Evolutionary conservation across 495 filamentous ascomycete species (phyloP).

Genomic region (Hypoxylon lienhwacheense): DNA sequence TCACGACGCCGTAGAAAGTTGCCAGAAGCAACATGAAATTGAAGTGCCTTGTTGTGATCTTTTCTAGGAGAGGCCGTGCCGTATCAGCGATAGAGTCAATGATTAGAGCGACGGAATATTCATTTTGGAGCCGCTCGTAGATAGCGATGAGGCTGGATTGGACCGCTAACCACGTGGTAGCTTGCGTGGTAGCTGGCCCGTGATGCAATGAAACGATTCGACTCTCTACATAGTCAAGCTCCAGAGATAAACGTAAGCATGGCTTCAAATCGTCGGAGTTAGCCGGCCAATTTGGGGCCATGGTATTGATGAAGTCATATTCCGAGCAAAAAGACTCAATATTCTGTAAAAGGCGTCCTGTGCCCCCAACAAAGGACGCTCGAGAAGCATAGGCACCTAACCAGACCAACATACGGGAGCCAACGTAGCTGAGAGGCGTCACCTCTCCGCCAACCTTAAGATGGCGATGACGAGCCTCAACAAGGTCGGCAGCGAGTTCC

Average conservation of each 20-base stretch:
- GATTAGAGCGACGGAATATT: slow-evolving; percentile 15
- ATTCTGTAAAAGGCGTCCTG: slow-evolving; percentile 16
- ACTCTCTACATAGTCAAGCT: slow-evolving; percentile 21
- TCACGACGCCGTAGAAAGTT: slow-evolving; percentile 19
- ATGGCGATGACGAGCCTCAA: slow-evolving; percentile 17
- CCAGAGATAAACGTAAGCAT: slow-evolving; percentile 13
- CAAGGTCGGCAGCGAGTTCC: slow-evolving; percentile 21
- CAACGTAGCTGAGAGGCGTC: slow-evolving; percentile 18
- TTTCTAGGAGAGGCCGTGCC: slow-evolving; percentile 5
- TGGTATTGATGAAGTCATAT: slow-evolving; percentile 26
- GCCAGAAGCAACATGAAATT: slow-evolving; percentile 23
- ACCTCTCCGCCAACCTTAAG: slow-evolving; percentile 16
- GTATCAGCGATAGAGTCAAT: slow-evolving; percentile 13
- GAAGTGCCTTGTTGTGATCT: slow-evolving; percentile 22
- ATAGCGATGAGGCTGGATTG: slow-evolving; percentile 16
- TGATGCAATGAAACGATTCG: slow-evolving; percentile 17
- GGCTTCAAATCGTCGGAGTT: slow-evolving; percentile 22
- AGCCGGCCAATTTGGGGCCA: slow-evolving; percentile 9
- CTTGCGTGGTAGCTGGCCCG: not conserved
- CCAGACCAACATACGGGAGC: slow-evolving; percentile 24
- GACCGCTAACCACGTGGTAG: slow-evolving; percentile 7
- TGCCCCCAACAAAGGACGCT: slow-evolving; percentile 15
- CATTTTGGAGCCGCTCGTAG: slow-evolving; percentile 6
- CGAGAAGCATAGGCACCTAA: slow-evolving; percentile 23
- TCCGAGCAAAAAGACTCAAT: slow-evolving; percentile 18